These are phyloP conservation scores for Rickenella mellea DNA, from an alignment of 768 basidiomycete species.

Conservation along the genomic window DNA sequence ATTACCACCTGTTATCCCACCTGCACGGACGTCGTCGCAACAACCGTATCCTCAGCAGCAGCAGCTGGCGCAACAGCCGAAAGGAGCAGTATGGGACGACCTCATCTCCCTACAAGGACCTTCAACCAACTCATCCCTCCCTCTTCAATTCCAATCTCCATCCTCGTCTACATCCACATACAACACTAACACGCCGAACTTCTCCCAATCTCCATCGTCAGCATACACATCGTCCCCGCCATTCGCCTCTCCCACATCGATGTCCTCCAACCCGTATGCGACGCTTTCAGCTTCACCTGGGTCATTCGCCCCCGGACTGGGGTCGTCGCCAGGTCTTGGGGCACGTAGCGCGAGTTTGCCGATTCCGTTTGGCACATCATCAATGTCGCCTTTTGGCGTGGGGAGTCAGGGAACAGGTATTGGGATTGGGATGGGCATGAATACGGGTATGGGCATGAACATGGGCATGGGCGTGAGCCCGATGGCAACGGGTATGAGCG, in stretches of 20 bases:
- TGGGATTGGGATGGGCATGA: neutral
- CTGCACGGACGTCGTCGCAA: conserved; percentile 6
- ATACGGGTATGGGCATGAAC: conserved; percentile 12
- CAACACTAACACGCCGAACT: conserved; percentile 4
- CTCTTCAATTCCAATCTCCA: conserved; percentile 28
- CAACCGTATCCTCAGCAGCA: conserved; percentile 9
- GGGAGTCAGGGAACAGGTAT: neutral
- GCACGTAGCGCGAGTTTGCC: neutral
- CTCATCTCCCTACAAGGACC: conserved; percentile 37
- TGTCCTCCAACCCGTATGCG: neutral
- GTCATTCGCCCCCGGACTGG: conserved; percentile 6
- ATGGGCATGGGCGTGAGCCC: conserved; percentile 22
- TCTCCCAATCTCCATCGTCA: neutral
- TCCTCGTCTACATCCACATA: conserved; percentile 15
- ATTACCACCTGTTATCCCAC: conserved; percentile 6
- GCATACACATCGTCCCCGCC: neutral
- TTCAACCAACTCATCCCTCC: conserved; percentile 30
- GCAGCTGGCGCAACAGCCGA: conserved; percentile 13
- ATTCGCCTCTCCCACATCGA: neutral
- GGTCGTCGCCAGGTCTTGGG: neutral
- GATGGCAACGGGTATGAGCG: conserved; percentile 9
- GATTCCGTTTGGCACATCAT: no score
- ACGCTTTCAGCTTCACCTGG: neutral
- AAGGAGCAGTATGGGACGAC: conserved; percentile 32
- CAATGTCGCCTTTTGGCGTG: no score